These are phyloP conservation scores for Ottelia alismoides DNA, from an alignment of 106 monocot genomes.

Conservation along the genomic window DNA sequence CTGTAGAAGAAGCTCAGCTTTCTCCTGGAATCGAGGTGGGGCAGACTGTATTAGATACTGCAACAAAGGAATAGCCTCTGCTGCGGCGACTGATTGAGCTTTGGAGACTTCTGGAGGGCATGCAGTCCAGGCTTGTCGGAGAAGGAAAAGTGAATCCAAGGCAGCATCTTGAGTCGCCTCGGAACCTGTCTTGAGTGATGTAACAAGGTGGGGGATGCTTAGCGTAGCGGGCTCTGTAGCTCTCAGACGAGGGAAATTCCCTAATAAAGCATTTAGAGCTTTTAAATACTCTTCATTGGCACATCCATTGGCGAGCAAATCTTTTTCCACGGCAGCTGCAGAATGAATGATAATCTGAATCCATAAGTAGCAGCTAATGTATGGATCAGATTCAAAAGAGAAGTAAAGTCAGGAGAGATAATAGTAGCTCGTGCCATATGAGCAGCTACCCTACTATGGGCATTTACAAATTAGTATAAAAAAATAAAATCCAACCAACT, in stretches of 20 bases:
- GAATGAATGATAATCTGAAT: too few species aligned
- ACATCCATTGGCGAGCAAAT: conserved; percentile 50
- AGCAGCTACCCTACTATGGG: neutral
- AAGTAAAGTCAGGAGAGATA: neutral
- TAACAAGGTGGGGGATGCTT: conserved; percentile 73
- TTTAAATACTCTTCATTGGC: conserved; percentile 60
- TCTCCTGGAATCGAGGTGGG: conserved; percentile 84
- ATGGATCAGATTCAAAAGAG: neutral
- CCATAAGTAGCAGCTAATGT: neutral
- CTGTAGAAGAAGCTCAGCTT: conserved; percentile 65
- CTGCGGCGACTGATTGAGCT: conserved; percentile 61
- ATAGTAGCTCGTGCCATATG: neutral
- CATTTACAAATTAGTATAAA: neutral
- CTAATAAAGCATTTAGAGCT: conserved; percentile 63
- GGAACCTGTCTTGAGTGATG: conserved; percentile 52
- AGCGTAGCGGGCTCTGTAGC: conserved; percentile 80
- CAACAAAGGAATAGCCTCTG: conserved; percentile 77
- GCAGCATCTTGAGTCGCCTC: conserved; percentile 74
- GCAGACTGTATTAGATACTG: conserved; percentile 79
- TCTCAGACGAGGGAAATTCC: conserved; percentile 73
- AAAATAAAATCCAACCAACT: too few species aligned
- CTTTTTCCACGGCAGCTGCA: conserved; percentile 84
- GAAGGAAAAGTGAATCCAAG: conserved; percentile 62
- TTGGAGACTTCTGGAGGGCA: conserved; percentile 70
- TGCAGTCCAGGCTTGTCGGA: conserved; percentile 77